phyloP scores from a whole-genome alignment of 2,329 filamentous ascomycete genomes.

The Aspergillus aculeatinus region DNA sequence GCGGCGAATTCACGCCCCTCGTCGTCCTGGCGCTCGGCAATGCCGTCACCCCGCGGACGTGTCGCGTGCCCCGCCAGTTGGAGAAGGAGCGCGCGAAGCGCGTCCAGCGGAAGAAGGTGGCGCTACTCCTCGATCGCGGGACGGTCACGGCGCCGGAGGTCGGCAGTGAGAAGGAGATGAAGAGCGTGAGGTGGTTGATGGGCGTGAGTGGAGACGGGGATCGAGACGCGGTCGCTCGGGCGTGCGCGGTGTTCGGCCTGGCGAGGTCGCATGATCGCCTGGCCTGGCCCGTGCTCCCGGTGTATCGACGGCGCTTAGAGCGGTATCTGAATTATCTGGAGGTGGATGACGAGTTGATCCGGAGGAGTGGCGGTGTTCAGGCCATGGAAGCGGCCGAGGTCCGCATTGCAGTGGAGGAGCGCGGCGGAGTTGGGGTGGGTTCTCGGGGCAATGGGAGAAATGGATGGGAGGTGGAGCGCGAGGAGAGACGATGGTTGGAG shows the following conservation, averaged over 20 bases:
- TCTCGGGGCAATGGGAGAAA: constrained; percentile 14
- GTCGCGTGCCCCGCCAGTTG: constrained; percentile 76
- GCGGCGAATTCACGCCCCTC: constrained; percentile 83
- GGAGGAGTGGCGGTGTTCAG: constrained; percentile 59
- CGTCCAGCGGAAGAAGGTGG: constrained; percentile 45
- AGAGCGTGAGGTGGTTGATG: constrained; percentile 26
- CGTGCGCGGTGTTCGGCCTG: constrained; percentile 37
- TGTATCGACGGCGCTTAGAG: constrained; percentile 57
- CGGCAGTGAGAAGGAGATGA: constrained; percentile 31
- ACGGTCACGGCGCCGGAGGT: constrained; percentile 15
- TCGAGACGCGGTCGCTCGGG: constrained; percentile 28
- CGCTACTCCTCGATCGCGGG: constrained; percentile 19
- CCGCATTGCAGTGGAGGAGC: constrained; percentile 67
- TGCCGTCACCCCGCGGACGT: constrained; percentile 72
- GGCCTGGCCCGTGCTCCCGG: constrained; percentile 32
- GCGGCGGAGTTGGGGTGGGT: constrained; percentile 51
- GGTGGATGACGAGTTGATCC: constrained; percentile 69
- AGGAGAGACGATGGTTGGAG: constrained; percentile 38
- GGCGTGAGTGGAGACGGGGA: constrained; percentile 20
- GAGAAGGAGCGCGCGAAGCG: constrained; percentile 53
- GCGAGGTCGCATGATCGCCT: constrained; percentile 43
- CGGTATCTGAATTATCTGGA: constrained; percentile 63
- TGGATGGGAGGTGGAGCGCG: constrained; percentile 27
- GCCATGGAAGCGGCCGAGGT: constrained; percentile 65
- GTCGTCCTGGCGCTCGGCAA: constrained; percentile 70